Evolutionary conservation across 352 stramenopile genomes (phyloP).

Genomic region (Pythium aristosporum): DNA sequence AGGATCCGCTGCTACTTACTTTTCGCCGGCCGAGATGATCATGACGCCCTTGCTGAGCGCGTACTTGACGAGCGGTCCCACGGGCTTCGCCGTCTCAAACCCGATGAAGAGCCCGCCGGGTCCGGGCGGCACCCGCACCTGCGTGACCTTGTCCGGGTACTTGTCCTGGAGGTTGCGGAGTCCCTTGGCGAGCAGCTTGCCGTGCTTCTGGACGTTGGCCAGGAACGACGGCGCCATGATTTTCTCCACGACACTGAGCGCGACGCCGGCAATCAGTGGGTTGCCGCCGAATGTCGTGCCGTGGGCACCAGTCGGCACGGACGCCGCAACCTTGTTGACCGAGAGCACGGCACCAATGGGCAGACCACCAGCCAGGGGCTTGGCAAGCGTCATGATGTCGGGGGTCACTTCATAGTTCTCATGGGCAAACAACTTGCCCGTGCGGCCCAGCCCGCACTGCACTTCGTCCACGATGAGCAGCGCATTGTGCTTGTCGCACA

Average conservation of each 20-base stretch:
- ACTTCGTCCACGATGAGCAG: conserved; percentile 99
- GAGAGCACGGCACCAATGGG: conserved; percentile 96
- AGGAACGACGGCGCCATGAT: conserved; percentile 72
- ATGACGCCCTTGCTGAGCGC: conserved; percentile 74
- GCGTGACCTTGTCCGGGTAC: conserved; percentile 66
- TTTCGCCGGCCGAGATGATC: conserved; percentile 81
- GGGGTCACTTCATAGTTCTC: conserved; percentile 92
- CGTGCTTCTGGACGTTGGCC: conserved; percentile 65
- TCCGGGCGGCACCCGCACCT: conserved; percentile 64
- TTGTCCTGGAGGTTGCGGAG: conserved; percentile 69
- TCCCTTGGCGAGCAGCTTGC: conserved; percentile 53
- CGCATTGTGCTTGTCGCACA: conserved; percentile 94
- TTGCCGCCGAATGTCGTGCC: conserved; percentile 97
- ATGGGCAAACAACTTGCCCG: conserved; percentile 94
- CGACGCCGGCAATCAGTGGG: conserved; percentile 93
- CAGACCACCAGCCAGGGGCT: conserved; percentile 94
- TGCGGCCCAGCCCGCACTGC: conserved; percentile 96
- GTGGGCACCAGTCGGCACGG: conserved; percentile 92
- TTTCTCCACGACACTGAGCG: conserved; percentile 74
- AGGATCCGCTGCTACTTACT: conserved; percentile 34
- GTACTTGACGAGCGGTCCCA: conserved; percentile 65
- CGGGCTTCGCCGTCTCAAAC: conserved; percentile 69
- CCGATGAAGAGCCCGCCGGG: conserved; percentile 78
- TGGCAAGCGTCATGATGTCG: conserved; percentile 97
- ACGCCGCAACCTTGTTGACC: conserved; percentile 85